Evolutionary conservation across 225 moss, liverwort and hornwort genomes (phyloP).

Genomic region (Marchantia polymorpha): DNA sequence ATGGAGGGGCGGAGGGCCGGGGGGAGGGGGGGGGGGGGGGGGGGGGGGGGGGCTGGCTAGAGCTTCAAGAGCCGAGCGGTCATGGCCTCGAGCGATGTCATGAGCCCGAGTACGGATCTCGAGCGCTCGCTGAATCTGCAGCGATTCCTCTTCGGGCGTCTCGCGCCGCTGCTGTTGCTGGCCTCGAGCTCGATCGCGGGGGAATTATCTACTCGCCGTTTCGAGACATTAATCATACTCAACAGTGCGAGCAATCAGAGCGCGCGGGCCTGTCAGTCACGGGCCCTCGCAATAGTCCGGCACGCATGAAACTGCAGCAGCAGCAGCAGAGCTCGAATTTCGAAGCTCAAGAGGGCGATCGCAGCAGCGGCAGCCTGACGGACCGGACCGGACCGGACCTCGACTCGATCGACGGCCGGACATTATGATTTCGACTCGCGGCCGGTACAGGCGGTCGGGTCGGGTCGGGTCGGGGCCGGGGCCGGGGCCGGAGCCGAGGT

Average conservation of each 20-base stretch:
- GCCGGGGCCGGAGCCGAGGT: too few relatives aligned
- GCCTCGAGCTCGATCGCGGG: background rate
- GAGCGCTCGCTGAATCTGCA: background rate
- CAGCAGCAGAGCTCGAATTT: background rate
- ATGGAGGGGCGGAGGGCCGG: too few relatives aligned
- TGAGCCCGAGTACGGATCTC: background rate
- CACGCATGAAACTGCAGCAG: background rate
- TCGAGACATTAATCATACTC: background rate
- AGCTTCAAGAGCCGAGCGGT: too few relatives aligned
- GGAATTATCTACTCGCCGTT: background rate
- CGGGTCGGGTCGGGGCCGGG: background rate
- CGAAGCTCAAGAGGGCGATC: background rate
- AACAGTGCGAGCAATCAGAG: background rate
- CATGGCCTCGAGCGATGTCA: conserved; percentile 25
- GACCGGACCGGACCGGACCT: too few relatives aligned
- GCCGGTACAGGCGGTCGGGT: background rate
- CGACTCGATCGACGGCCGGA: too few relatives aligned
- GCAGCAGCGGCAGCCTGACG: too few relatives aligned
- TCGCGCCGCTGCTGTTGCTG: background rate
- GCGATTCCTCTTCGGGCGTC: background rate
- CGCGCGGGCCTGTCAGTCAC: conserved; percentile 6
- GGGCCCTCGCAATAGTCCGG: background rate
- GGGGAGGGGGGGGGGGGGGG: too few relatives aligned
- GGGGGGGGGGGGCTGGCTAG: too few relatives aligned
- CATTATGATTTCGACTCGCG: background rate